Base-by-base conservation (phyloP, 257 asterid species). In the Fraxinus excelsior region DNA sequence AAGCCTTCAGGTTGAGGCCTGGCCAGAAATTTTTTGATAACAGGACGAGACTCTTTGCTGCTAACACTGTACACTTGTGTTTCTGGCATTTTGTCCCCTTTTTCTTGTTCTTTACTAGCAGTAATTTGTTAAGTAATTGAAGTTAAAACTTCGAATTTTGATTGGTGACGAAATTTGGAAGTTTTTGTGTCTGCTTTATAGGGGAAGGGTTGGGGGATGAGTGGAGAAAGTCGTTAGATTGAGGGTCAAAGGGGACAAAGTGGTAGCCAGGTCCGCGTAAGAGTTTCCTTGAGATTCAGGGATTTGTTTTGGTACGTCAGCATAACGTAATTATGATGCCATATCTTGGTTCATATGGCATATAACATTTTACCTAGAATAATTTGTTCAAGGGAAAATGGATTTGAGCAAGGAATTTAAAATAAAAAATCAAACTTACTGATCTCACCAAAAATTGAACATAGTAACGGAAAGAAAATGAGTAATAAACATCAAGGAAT, bases 1-100 rank as follows among this genome's bases (percentile, higher is more conserved):
- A 89, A 78, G 65, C 98, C 98, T 87, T 94, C 98, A 40, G 29
- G 88, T 49, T 92, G 98, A 78, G 97, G 97, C 79, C 92, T 84
- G 6, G 98, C 94, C 1, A 91, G 84, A 77, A 94, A 88, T 62
- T 88, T 94, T 77, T 85, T 79, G 68, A 88, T 93, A 3, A 94
- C 91, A 2, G 84, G 82, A 29, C 97, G 96, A 79, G 96, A 84
- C 12, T 88, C 82, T 12, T 46, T 46, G 56, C 70, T 82, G 1
- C 84, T 87, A 62, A 83, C 84, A 35, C 79, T 76, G 32, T 88
- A 79, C 90, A 87, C 83, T 46, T 35, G 21, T 69, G 18, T 49
- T 14, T 75, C 32, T 32, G 29, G 65, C 14, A 64, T 69, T 53
- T 40, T 68, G 9, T 25, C 1, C 26, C 32, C 38, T 32, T 3